Base-by-base conservation (phyloP, 2,329 filamentous ascomycete species). In the Colletotrichum sp. region DNA sequence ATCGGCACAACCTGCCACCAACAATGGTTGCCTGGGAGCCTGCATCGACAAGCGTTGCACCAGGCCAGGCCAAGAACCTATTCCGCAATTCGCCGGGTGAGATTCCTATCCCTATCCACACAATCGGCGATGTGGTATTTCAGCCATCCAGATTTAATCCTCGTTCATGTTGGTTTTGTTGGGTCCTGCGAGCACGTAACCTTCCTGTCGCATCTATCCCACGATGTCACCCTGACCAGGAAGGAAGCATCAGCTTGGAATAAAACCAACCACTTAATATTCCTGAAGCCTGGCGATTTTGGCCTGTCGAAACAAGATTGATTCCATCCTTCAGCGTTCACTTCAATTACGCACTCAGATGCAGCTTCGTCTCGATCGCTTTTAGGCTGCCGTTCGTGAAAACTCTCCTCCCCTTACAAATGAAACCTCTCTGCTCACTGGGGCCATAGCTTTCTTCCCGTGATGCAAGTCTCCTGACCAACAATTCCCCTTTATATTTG, bases 391-490 rank as follows among this genome's bases (percentile, higher is more conserved):
- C 6, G 6, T 1, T 0, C n/a, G 6, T 21, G 18, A 21, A 18
- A 13, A 7, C 5, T 12, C 8, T n/a, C n/a, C n/a, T n/a, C n/a
- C n/a, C n/a, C n/a, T n/a, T n/a, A n/a, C n/a, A n/a, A n/a, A n/a
- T n/a, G n/a, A n/a, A n/a, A n/a, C 18, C 8, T 44, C 36, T 9
- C 36, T 39, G 36, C 1, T 39, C 36, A 18, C 36, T 39, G 36
- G 16, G 8, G 36, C 0, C 0, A 39, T 9, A 39, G 36, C 36
- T 10, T 18, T 0, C 18, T n/a, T 44, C 39, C 0, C 0, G 0
- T 39, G 36, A 0, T 39, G 36, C 4, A 5, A 8, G 0, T 39
- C 15, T 16, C 36, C 36, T 3, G 3, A 18, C 4, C 34, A 39
- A 16, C 15, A 39, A 8, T 0, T 39, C 0, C 4, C 8, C 3